A percentile compares a stretch with the other conserved stretches of the same genome.
Evolutionary conservation across 1,284 basidiomycete species (phyloP).

Genomic region (Pseudozyma sp.): DNA sequence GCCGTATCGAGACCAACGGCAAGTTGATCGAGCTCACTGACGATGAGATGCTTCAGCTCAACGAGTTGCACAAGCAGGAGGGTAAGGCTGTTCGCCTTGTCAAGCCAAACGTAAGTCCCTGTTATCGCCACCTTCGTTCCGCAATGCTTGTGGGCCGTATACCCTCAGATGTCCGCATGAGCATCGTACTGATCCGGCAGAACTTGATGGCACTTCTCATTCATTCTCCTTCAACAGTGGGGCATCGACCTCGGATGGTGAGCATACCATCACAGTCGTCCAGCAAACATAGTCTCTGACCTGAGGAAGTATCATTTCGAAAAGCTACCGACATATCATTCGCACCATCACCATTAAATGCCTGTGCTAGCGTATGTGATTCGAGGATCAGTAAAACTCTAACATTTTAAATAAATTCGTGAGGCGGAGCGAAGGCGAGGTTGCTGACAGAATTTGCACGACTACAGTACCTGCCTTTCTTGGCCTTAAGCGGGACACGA

Average conservation of each 20-base stretch:
- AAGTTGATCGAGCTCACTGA: slow-evolving; percentile 45
- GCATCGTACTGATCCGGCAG: not conserved
- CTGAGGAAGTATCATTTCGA: too few species aligned
- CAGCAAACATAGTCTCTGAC: too few species aligned
- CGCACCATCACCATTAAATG: too few species aligned
- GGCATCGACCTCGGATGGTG: slow-evolving; percentile 47
- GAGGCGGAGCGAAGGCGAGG: too few species aligned
- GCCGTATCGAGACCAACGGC: slow-evolving; percentile 58
- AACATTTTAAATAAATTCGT: too few species aligned
- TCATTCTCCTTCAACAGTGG: slow-evolving; percentile 25
- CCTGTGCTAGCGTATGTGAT: too few species aligned
- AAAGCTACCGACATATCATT: too few species aligned
- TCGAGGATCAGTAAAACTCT: too few species aligned
- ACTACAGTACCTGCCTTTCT: too few species aligned
- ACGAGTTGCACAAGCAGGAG: slow-evolving; percentile 52
- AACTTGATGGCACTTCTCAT: not conserved
- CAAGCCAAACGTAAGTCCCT: slow-evolving; percentile 49
- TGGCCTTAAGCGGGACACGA: too few species aligned
- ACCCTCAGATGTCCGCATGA: not conserved
- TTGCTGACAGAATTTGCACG: too few species aligned
- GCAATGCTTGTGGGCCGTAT: not conserved
- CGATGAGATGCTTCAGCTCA: slow-evolving; percentile 55
- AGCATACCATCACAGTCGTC: not conserved
- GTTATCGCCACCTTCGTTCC: not conserved
- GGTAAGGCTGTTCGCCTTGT: slow-evolving; percentile 52